Evolutionary conservation across 176 grass and related monocot species (phyloP).

Genomic region (Musa acuminata): DNA sequence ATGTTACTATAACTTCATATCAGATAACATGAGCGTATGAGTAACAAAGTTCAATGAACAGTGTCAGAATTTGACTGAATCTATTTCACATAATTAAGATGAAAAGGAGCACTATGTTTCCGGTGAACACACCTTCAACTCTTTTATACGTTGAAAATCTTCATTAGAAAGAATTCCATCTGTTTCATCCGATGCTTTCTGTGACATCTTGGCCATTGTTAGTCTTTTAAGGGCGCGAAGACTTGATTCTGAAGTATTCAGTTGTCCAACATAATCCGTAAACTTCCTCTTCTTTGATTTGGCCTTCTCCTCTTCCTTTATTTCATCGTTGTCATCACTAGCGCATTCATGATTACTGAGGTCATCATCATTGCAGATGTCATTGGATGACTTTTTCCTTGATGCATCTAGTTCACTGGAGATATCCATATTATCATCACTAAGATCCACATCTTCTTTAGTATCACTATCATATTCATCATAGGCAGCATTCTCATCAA

Average conservation of each 20-base stretch:
- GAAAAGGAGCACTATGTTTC: background rate
- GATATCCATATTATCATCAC: background rate
- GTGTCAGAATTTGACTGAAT: background rate
- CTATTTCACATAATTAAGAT: background rate
- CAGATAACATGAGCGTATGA: too few relatives aligned
- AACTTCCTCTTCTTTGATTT: slow-evolving; percentile 58
- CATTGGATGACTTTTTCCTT: background rate
- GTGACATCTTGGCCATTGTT: slow-evolving; percentile 35
- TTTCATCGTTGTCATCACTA: slow-evolving; percentile 26
- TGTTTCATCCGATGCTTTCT: slow-evolving; percentile 35
- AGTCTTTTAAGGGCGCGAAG: slow-evolving; percentile 73
- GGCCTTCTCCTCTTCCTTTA: slow-evolving; percentile 20
- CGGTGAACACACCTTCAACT: slow-evolving; percentile 56
- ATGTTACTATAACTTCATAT: too few relatives aligned
- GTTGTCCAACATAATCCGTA: slow-evolving; percentile 3
- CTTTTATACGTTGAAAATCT: slow-evolving; percentile 82
- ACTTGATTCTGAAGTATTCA: slow-evolving; percentile 72
- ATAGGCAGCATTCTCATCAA: slow-evolving; percentile 25
- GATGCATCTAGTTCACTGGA: background rate
- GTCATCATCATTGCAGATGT: background rate
- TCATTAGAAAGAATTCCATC: slow-evolving; percentile 77
- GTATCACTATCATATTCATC: slow-evolving; percentile 31
- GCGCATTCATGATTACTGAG: slow-evolving; percentile 28
- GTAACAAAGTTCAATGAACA: background rate
- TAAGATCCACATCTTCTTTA: background rate